Percentiles rank a stretch among this genome's conserved stretches.
Conservation (phyloP, 2,329 filamentous ascomycete species). For the Hypoxylon sp. region DNA sequence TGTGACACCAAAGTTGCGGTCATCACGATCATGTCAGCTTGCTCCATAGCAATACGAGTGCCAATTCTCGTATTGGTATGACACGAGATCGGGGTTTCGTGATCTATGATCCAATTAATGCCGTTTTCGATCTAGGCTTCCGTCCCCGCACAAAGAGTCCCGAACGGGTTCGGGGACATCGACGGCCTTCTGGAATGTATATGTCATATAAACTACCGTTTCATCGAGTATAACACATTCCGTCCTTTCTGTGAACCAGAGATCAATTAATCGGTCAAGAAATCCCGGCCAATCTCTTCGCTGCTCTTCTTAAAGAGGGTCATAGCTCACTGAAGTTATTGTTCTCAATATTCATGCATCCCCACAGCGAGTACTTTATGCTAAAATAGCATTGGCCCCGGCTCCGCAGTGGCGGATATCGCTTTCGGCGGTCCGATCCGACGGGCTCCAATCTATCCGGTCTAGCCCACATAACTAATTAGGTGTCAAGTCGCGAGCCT, state of each 20-base stretch:
- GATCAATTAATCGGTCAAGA: constrained; percentile 2
- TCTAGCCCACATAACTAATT: neutral
- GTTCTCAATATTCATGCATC: neutral
- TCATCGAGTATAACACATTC: constrained; percentile 1
- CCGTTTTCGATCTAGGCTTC: constrained; percentile 20
- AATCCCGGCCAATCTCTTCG: neutral
- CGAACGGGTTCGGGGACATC: constrained; percentile 24
- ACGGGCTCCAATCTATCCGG: neutral
- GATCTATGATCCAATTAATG: constrained; percentile 33
- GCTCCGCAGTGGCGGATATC: neutral
- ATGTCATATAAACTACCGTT: neutral
- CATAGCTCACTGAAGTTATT: neutral
- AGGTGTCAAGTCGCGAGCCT: neutral
- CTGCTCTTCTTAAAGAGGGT: neutral
- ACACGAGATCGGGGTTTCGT: constrained; percentile 34
- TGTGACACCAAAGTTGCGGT: constrained; percentile 17
- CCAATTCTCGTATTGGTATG: constrained; percentile 41
- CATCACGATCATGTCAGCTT: constrained; percentile 22
- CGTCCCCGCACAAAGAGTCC: constrained; percentile 34
- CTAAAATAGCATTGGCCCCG: neutral
- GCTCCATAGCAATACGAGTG: constrained; percentile 36
- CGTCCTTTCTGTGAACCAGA: constrained; percentile 1
- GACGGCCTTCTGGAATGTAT: constrained; percentile 15
- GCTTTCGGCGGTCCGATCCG: constrained; percentile 1
- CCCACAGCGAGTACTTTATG: neutral